A percentile compares a stretch with the other conserved stretches of the same genome.
phyloP scores from a whole-genome alignment of 73 alveolate species.

The Tetrahymena malaccensis region DNA sequence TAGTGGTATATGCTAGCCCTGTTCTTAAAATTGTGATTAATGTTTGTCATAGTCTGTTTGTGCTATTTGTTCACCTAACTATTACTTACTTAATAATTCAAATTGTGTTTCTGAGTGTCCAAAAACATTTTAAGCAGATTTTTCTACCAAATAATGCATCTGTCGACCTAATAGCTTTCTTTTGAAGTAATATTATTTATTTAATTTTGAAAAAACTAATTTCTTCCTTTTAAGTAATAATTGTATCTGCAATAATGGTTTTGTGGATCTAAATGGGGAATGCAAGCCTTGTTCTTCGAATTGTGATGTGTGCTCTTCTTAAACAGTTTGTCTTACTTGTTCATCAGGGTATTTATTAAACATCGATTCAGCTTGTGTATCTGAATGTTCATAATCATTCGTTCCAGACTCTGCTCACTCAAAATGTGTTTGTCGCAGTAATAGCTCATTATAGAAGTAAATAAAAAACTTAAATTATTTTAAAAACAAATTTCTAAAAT shows the following conservation, averaged over 20 bases:
- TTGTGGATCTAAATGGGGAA: not conserved
- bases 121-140: not conserved
- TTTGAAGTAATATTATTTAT: too few relatives aligned
- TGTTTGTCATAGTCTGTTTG: not conserved
- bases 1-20: not conserved
- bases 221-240: not conserved
- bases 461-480: too few relatives aligned
- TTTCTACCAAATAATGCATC: not conserved
- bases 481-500: too few relatives aligned
- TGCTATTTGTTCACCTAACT: not conserved
- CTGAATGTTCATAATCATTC: not conserved
- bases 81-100: too few relatives aligned
- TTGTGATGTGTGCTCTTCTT: not conserved
- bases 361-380: not conserved
- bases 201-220: too few relatives aligned
- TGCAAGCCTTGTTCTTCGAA: not conserved
- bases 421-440: not conserved
- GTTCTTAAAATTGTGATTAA: not conserved
- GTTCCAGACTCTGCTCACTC: not conserved
- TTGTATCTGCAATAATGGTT: not conserved
- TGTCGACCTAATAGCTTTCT: not conserved
- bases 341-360: not conserved
- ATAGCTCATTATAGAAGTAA: not conserved
- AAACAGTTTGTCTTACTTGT: not conserved
- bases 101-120: not conserved